A percentile compares a stretch with the other conserved stretches of the same genome.
These are phyloP conservation scores for Tricholoma matsutake DNA, from an alignment of 768 basidiomycete genomes.

Conservation along the genomic window DNA sequence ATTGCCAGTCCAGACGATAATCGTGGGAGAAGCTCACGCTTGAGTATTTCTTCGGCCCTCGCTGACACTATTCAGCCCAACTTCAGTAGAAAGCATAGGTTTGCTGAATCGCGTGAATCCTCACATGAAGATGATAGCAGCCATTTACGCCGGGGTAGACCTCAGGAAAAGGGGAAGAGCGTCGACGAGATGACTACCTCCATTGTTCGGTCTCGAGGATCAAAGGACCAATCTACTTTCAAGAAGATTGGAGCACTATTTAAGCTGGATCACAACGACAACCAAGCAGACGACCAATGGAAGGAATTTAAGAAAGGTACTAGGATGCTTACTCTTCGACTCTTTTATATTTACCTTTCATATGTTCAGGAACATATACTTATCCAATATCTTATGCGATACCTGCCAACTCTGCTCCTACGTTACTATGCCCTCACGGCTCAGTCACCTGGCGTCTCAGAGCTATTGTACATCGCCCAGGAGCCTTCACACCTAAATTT, in stretches of 20 bases:
- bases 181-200: constrained; percentile 8
- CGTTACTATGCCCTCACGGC: constrained; percentile 71
- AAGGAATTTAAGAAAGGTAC: constrained; percentile 85
- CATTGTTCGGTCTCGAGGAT: constrained; percentile 12
- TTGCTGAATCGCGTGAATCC: constrained; percentile 16
- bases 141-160: constrained; percentile 31
- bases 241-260: constrained; percentile 39
- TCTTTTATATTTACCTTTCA: not conserved
- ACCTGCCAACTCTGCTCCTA: constrained; percentile 76
- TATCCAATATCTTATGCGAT: constrained; percentile 93
- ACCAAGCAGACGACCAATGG: constrained; percentile 57
- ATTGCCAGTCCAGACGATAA: constrained; percentile 3
- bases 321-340: constrained; percentile 11
- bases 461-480: constrained; percentile 80
- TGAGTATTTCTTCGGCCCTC: constrained; percentile 48
- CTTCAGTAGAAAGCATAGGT: constrained; percentile 30
- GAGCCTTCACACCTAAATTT: constrained; percentile 73
- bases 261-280: constrained; percentile 36
- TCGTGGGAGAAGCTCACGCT: constrained; percentile 36
- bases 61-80: constrained; percentile 49
- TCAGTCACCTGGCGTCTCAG: constrained; percentile 76
- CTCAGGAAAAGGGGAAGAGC: constrained; percentile 26
- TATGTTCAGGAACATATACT: constrained; percentile 74
- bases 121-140: constrained; percentile 18
- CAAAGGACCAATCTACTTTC: constrained; percentile 33